Conservation (phyloP, 805 yeast genomes). For the Yamadazyma paraphyllophila region DNA sequence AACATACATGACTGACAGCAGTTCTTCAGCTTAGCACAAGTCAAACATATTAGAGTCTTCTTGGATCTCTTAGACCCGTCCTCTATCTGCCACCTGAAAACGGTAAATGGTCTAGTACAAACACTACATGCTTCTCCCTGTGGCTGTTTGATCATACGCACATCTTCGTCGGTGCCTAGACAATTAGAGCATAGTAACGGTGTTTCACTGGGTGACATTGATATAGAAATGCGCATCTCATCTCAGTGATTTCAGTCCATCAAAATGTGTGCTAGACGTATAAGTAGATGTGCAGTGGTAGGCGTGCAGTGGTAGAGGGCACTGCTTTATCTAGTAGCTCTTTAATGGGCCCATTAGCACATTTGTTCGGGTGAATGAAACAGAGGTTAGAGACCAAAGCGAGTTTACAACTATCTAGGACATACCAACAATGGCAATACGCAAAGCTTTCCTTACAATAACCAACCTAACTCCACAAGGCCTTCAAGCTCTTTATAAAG, state of each 20-base stretch:
- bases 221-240: conserved; percentile 6
- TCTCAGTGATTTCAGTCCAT: no score
- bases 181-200: conserved; percentile 56
- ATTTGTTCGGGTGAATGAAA: no score
- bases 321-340: no score
- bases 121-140: conserved; percentile 80
- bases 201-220: conserved; percentile 5
- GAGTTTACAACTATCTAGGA: no score
- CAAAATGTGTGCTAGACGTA: no score
- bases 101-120: conserved; percentile 82
- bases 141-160: conserved; percentile 68
- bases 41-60: conserved; percentile 69
- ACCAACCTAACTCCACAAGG: background rate
- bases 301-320: no score
- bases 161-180: conserved; percentile 61
- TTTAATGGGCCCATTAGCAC: no score
- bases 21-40: conserved; percentile 76
- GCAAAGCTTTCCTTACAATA: no score
- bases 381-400: no score
- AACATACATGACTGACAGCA: conserved; percentile 88
- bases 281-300: no score
- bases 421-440: no score
- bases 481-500: conserved; percentile 6
- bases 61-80: conserved; percentile 42
- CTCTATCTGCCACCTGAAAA: conserved; percentile 68